Base-by-base conservation (phyloP, 129 eudicot genomes). In the carrot (Daucus carota) region DNA sequence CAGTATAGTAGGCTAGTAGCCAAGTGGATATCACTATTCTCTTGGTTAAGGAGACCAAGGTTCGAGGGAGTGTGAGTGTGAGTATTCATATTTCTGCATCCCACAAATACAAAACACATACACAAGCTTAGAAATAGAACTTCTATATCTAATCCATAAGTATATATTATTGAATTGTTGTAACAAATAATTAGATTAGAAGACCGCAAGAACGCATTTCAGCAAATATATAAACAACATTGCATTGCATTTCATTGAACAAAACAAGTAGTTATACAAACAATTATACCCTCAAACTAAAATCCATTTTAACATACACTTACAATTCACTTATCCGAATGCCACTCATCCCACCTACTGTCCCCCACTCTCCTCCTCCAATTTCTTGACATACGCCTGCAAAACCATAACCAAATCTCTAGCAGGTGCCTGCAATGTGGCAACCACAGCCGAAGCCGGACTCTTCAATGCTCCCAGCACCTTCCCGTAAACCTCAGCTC, bases 371-470 rank as follows among this genome's bases (percentile, higher is more conserved):
- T 90, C 98, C 20, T 90, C 94, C 79, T 90, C 98, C 80, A 93
- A 72, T 75, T 93, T 93, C 85, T 90, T 90, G 46, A 92, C 90
- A 80, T 84, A 87, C 57, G 98, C 98, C 78, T 88, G 83, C 82
- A 93, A 87, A 31, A 85, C 83, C 90, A 93, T 43, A 6, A 93
- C 79, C 85, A 93, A 82, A 31, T 93, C 85, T 75, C 98, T 85
- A 16, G 97, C 96, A 22, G 98, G 98, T 0, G 98, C 96, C 54
- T 90, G 97, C 76, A 93, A 80, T 4, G 97, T 90, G 18, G 91
- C 89, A 17, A 93, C 96, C 40, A 93, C 93, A 34, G 96, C 88
- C 12, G 86, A 80, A 7, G 93, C 98, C 6, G 98, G 98, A 0
- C 86, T 88, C 81, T 93, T 87, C 76, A 93, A 71, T 13, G 90